These are phyloP conservation scores for Volvariella volvacea DNA, from an alignment of 1,284 basidiomycete species.

Conservation along the genomic window DNA sequence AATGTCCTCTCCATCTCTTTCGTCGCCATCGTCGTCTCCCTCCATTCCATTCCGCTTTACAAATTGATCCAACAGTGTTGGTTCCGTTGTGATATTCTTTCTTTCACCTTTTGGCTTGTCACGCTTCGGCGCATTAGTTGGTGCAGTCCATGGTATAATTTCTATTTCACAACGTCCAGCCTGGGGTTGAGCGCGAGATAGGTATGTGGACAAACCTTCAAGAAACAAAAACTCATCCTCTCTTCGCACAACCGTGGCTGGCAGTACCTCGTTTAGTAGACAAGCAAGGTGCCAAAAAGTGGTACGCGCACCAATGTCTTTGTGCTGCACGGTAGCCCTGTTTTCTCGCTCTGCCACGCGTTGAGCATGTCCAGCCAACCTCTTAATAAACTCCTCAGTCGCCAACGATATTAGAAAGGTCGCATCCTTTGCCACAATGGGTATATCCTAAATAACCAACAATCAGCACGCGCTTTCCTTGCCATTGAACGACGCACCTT, in stretches of 20 bases:
- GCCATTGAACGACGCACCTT: slow-evolving; percentile 39
- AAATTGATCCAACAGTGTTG: slow-evolving; percentile 42
- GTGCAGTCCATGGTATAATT: slow-evolving; percentile 44
- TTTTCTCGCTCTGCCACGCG: slow-evolving; percentile 56
- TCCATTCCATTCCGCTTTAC: slow-evolving; percentile 15
- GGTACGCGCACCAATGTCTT: slow-evolving; percentile 53
- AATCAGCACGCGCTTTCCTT: neutral
- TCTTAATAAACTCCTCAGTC: slow-evolving; percentile 72
- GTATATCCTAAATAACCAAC: slow-evolving; percentile 50
- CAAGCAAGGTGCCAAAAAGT: neutral
- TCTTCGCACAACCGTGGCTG: slow-evolving; percentile 56
- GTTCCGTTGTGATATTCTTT: slow-evolving; percentile 2
- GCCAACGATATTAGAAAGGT: slow-evolving; percentile 68
- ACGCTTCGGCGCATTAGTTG: slow-evolving; percentile 33
- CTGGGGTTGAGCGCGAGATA: neutral
- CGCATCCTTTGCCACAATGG: slow-evolving; percentile 66
- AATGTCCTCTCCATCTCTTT: slow-evolving; percentile 19
- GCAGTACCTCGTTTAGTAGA: neutral
- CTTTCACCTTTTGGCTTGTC: slow-evolving; percentile 24
- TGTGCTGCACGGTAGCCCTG: slow-evolving; percentile 60
- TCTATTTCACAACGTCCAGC: slow-evolving; percentile 27
- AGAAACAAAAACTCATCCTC: slow-evolving; percentile 72
- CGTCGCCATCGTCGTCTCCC: slow-evolving; percentile 15
- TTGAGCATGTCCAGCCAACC: slow-evolving; percentile 54
- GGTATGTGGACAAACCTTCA: slow-evolving; percentile 35